These are phyloP conservation scores for Wickerhamomyces xylosicus DNA, from an alignment of 805 yeast genomes.

Conservation along the genomic window DNA sequence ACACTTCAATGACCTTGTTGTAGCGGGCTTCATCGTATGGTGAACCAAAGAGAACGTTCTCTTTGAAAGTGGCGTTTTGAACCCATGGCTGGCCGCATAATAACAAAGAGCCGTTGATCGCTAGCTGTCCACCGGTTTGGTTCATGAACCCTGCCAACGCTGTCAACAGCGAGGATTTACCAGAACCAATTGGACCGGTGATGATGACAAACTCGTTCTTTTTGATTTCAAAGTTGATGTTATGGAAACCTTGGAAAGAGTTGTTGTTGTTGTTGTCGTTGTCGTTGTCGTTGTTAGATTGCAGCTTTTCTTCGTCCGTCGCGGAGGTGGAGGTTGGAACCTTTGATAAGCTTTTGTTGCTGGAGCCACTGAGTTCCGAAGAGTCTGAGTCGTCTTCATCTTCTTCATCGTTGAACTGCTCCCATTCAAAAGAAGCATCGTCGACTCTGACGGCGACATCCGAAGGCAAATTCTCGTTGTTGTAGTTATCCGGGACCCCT, in stretches of 20 bases:
- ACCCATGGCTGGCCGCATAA: slow-evolving; percentile 59
- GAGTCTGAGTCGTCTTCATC: slow-evolving; percentile 25
- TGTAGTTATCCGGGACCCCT: slow-evolving; percentile 27
- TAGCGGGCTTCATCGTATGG: slow-evolving; percentile 39
- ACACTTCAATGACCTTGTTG: slow-evolving; percentile 41
- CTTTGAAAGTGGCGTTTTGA: slow-evolving; percentile 61
- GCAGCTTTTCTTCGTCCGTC: background rate
- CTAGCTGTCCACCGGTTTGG: slow-evolving; percentile 37
- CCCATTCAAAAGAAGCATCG: slow-evolving; percentile 64
- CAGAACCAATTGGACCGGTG: slow-evolving; percentile 72
- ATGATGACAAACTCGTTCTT: slow-evolving; percentile 62
- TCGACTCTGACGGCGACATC: slow-evolving; percentile 37
- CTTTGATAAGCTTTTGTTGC: slow-evolving; percentile 2
- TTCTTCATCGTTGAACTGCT: slow-evolving; percentile 26
- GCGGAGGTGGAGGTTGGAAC: background rate
- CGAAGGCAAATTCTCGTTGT: slow-evolving; percentile 14
- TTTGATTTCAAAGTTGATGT: slow-evolving; percentile 26
- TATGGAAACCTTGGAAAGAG: slow-evolving; percentile 9
- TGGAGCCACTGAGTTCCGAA: too few relatives aligned
- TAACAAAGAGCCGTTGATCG: slow-evolving; percentile 36
- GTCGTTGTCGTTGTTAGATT: background rate
- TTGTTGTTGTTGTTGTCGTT: background rate
- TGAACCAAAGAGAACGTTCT: slow-evolving; percentile 54
- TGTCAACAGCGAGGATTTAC: slow-evolving; percentile 59
- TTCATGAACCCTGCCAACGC: slow-evolving; percentile 64